These are phyloP conservation scores for Cadophora gregata DNA, from an alignment of 2,329 filamentous ascomycete species.

Conservation along the genomic window DNA sequence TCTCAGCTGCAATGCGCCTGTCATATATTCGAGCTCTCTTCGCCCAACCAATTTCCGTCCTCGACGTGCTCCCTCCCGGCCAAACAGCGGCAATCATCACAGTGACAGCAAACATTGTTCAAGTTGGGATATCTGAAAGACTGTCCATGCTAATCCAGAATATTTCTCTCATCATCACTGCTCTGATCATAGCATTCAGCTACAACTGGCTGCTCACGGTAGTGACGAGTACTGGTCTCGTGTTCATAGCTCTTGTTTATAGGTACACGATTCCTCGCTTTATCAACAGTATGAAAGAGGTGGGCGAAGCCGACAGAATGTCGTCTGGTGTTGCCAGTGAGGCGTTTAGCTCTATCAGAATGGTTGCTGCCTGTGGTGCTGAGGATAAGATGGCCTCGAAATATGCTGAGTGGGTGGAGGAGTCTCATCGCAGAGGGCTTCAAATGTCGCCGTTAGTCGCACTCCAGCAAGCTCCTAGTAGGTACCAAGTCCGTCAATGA, in stretches of 20 bases:
- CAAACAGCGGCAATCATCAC: constrained; percentile 58
- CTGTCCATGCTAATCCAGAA: constrained; percentile 64
- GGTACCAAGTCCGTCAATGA: constrained; percentile 45
- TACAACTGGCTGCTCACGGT: constrained; percentile 65
- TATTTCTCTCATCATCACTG: constrained; percentile 56
- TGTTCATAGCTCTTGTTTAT: constrained; percentile 61
- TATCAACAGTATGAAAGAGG: constrained; percentile 55
- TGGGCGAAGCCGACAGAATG: constrained; percentile 58
- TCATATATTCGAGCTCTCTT: constrained; percentile 68
- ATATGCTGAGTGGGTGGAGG: constrained; percentile 60
- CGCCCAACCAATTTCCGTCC: constrained; percentile 68
- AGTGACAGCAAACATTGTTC: constrained; percentile 66
- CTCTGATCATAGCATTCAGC: constrained; percentile 61
- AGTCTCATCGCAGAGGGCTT: constrained; percentile 57
- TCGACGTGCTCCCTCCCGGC: constrained; percentile 67
- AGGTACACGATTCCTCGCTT: constrained; percentile 59
- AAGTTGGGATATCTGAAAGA: constrained; percentile 69
- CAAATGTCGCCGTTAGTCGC: constrained; percentile 57
- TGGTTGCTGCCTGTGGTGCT: constrained; percentile 68
- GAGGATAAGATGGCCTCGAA: constrained; percentile 59
- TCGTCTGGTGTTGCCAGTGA: constrained; percentile 66
- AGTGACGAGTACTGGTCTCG: constrained; percentile 60
- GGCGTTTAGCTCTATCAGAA: constrained; percentile 62
- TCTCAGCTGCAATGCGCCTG: constrained; percentile 66
- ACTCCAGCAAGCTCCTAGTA: constrained; percentile 55